Evolutionary conservation across 306 rosid species (phyloP).

Genomic region (Fagus crenata): DNA sequence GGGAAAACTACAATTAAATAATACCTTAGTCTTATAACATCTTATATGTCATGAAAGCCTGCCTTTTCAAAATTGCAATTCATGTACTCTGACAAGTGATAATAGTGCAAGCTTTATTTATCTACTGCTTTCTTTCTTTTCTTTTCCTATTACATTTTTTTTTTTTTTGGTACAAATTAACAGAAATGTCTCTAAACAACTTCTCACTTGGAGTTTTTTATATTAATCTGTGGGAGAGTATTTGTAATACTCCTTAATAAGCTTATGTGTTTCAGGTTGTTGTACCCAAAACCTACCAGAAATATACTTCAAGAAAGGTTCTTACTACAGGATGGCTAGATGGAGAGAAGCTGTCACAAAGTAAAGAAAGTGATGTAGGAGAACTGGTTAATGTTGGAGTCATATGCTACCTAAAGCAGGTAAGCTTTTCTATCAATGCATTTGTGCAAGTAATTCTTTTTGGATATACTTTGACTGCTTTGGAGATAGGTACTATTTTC

Average conservation of each 20-base stretch:
- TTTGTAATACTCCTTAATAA: conserved; percentile 31
- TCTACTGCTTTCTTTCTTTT: not conserved
- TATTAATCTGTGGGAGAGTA: conserved; percentile 14
- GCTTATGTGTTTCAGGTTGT: conserved; percentile 65
- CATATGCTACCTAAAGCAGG: conserved; percentile 98
- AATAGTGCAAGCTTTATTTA: not conserved
- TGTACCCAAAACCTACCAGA: conserved; percentile 77
- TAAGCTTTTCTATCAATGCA: conserved; percentile 23
- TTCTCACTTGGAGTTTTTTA: not conserved
- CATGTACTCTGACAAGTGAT: not conserved
- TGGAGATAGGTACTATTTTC: not conserved
- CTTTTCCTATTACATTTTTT: not conserved
- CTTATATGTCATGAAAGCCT: not conserved
- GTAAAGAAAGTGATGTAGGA: conserved; percentile 94
- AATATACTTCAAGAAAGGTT: conserved; percentile 93
- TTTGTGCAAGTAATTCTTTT: not conserved
- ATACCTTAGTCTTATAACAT: not conserved
- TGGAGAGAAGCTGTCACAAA: conserved; percentile 93
- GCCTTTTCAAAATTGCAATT: not conserved
- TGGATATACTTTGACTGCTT: not conserved
- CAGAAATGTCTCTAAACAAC: not conserved
- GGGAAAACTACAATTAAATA: too few species aligned
- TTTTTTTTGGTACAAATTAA: not conserved
- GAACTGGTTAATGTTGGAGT: conserved; percentile 97
- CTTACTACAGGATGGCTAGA: conserved; percentile 94